Percentiles rank a stretch among this genome's conserved stretches.
Conservation (phyloP, 1,284 basidiomycete genomes). For the Vanrija sp. region DNA sequence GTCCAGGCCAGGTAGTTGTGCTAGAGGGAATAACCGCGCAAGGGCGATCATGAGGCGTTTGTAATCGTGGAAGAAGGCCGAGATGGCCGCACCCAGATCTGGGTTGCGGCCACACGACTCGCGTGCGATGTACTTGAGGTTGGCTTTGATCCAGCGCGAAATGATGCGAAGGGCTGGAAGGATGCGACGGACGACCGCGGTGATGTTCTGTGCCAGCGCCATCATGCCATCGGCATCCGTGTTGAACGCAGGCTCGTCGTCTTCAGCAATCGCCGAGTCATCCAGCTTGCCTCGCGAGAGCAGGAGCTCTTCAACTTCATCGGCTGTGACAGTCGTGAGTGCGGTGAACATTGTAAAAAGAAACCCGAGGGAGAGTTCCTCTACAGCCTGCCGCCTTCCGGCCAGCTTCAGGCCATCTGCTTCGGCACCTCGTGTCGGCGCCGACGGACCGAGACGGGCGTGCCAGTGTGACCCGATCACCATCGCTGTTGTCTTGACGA, state of each 20-base stretch:
- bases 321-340: slow-evolving; percentile 64
- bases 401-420: slow-evolving; percentile 4
- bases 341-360: slow-evolving; percentile 66
- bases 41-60: slow-evolving; percentile 65
- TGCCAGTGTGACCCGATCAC: slow-evolving; percentile 77
- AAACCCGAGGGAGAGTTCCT: slow-evolving; percentile 67
- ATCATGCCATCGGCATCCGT: slow-evolving; percentile 46
- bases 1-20: slow-evolving; percentile 60
- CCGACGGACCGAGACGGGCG: slow-evolving; percentile 59
- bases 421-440: slow-evolving; percentile 4
- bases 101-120: slow-evolving; percentile 13
- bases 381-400: slow-evolving; percentile 49
- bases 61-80: slow-evolving; percentile 69
- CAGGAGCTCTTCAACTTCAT: slow-evolving; percentile 50
- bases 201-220: slow-evolving; percentile 69
- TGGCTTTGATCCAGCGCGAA: slow-evolving; percentile 81
- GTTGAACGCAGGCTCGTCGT: slow-evolving; percentile 47
- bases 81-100: slow-evolving; percentile 31
- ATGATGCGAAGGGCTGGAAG: slow-evolving; percentile 82
- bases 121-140: slow-evolving; percentile 64
- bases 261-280: slow-evolving; percentile 27
- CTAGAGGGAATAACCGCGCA: slow-evolving; percentile 64
- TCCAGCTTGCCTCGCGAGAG: slow-evolving; percentile 35
- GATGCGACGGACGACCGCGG: slow-evolving; percentile 76
- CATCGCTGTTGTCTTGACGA: slow-evolving; percentile 69